phyloP scores from a whole-genome alignment of 2,329 filamentous ascomycete genomes.

The Achaetomium macrosporum region DNA sequence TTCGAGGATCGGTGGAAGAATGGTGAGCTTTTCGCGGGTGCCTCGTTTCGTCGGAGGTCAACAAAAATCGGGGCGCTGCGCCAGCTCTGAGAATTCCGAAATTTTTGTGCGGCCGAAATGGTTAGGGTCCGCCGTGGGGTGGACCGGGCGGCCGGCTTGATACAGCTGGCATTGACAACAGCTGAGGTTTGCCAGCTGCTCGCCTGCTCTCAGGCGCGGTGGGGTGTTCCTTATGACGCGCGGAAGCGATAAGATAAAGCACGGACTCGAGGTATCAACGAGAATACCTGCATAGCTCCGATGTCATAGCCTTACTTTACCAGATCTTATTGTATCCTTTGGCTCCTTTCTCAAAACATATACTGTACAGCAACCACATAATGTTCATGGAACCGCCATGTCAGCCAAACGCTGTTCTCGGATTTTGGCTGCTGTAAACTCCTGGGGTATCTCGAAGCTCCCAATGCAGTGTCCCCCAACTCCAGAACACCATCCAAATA shows the following conservation, averaged over 20 bases:
- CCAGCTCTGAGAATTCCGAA: constrained; percentile 34
- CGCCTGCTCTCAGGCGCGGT: not conserved
- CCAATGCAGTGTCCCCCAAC: not conserved
- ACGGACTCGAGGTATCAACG: no score
- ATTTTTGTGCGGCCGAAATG: constrained; percentile 51
- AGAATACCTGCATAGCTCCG: no score
- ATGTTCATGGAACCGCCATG: no score
- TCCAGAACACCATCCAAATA: not conserved
- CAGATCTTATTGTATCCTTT: no score
- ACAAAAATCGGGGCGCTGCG: constrained; percentile 29
- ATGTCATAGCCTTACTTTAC: no score
- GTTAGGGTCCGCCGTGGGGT: constrained; percentile 41
- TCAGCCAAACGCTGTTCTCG: no score
- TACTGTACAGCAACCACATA: no score
- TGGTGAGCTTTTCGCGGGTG: constrained; percentile 27
- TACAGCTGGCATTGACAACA: constrained; percentile 13
- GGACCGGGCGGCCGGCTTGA: constrained; percentile 9
- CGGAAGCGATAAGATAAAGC: no score
- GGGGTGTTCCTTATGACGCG: no score
- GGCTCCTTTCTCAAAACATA: no score
- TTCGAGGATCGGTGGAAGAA: constrained; percentile 38
- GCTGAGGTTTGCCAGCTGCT: not conserved
- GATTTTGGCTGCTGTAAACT: not conserved
- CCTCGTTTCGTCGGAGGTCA: constrained; percentile 23
- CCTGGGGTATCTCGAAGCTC: not conserved